Evolutionary conservation across 2,329 filamentous ascomycete genomes (phyloP).

Genomic region (Rasamsonia emersonii): DNA sequence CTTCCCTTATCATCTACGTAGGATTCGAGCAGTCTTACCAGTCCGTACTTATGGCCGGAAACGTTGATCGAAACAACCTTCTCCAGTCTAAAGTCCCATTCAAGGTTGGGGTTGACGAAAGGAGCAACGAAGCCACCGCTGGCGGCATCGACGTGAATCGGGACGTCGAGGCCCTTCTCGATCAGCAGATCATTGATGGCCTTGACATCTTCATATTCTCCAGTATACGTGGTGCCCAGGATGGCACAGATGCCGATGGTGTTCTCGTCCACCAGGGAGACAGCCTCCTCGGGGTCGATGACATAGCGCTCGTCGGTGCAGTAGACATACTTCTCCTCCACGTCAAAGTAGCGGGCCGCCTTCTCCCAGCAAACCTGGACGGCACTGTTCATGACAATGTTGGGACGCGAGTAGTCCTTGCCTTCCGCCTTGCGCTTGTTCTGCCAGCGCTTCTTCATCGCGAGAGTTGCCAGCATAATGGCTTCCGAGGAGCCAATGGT

Average conservation of each 20-base stretch:
- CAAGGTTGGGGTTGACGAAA: constrained; percentile 72
- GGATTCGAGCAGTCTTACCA: constrained; percentile 32
- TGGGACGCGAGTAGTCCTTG: constrained; percentile 71
- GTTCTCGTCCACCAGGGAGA: constrained; percentile 57
- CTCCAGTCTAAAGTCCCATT: constrained; percentile 87
- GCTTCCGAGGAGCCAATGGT: constrained; percentile 80
- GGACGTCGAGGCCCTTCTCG: constrained; percentile 64
- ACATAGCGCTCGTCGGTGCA: constrained; percentile 54
- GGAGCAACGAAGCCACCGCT: constrained; percentile 89
- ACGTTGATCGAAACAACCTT: constrained; percentile 91
- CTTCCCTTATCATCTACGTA: too few relatives aligned
- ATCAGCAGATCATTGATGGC: constrained; percentile 80
- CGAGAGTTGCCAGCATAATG: constrained; percentile 50
- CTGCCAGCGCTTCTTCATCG: constrained; percentile 94
- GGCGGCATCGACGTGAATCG: constrained; percentile 90
- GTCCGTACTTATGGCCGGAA: constrained; percentile 79
- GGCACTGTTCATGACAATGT: constrained; percentile 91
- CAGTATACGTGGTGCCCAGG: constrained; percentile 87
- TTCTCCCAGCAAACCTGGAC: constrained; percentile 99
- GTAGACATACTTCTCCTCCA: constrained; percentile 75
- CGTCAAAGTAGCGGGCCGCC: constrained; percentile 78
- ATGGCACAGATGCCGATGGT: constrained; percentile 89
- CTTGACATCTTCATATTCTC: constrained; percentile 92
- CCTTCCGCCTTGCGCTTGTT: constrained; percentile 75
- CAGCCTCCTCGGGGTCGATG: constrained; percentile 55